Base-by-base conservation (phyloP, 1,139 yeast species). In the Taphrina confusa region DNA sequence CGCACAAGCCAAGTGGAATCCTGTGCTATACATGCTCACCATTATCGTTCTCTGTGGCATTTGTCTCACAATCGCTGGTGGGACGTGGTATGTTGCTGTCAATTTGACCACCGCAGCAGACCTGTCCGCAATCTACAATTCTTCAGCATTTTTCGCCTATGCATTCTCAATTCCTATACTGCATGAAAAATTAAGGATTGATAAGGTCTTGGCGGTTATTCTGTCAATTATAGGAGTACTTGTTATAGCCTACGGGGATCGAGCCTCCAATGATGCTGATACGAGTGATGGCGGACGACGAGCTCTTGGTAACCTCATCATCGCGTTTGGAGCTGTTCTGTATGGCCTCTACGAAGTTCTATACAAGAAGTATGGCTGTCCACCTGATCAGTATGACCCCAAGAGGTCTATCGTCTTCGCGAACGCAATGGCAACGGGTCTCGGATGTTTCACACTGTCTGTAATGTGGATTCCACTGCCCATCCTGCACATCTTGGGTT, bases 111-210 rank as follows among this genome's bases (percentile, higher is more conserved):
- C 90, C 39, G 89, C 95, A 0, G 79, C 90, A 1, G 96, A 89
- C 69, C 85, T 89, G 28, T 88, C 96, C 2, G 96, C 96, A 8
- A 89, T 89, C 64, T 89, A 88, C 73, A 89, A 89, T 73, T 87
- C 95, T 69, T 84, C 91, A 11, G 95, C 95, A 0, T 88, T 89
- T 70, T 85, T 91, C 4, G 96, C 96, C 0, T 85, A 89, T 69
- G 81, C 88, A 4, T 88, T 89, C 73, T 90, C 95, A 1, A 84
- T 89, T 28, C 88, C 91, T 1, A 72, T 89, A 45, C 76, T 89
- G 57, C 65, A 70, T 28, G 96, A 89, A 68, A 75, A 73, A 54
- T 82, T 87, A 66, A 80, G 86, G 1, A 78, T 82, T 78, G 72
- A 82, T 62, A 89, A 88, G 70, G 78, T 83, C 6, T 70, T 77